These are phyloP conservation scores for Blastobotrys mokoenaii DNA, from an alignment of 805 yeast genomes.

Conservation along the genomic window DNA sequence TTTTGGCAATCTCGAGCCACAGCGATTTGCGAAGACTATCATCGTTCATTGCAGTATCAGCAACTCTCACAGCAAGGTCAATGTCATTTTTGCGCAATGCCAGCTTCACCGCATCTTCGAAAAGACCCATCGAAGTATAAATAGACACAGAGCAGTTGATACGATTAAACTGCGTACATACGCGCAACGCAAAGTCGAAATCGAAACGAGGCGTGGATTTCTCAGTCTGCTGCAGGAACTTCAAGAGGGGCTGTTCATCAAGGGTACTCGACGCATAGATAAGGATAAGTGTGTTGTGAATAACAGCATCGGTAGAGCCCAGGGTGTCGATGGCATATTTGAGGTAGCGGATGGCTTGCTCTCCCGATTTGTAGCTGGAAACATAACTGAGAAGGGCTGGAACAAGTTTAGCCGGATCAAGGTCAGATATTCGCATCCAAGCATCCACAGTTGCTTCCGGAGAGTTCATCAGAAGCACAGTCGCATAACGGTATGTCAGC, in stretches of 20 bases:
- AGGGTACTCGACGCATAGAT: slow-evolving; percentile 47
- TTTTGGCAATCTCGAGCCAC: slow-evolving; percentile 61
- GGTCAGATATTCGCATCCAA: slow-evolving; percentile 54
- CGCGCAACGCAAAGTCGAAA: slow-evolving; percentile 62
- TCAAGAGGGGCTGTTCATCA: slow-evolving; percentile 42
- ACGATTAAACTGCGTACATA: slow-evolving; percentile 54
- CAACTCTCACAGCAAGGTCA: slow-evolving; percentile 49
- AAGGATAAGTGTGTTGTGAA: slow-evolving; percentile 66
- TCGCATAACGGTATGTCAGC: slow-evolving; percentile 58
- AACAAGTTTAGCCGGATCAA: slow-evolving; percentile 57
- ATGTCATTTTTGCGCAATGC: slow-evolving; percentile 56
- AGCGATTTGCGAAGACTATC: slow-evolving; percentile 52
- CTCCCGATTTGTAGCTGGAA: slow-evolving; percentile 32
- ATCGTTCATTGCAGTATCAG: slow-evolving; percentile 46
- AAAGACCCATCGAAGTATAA: slow-evolving; percentile 58
- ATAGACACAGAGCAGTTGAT: slow-evolving; percentile 62
- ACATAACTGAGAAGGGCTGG: slow-evolving; percentile 72
- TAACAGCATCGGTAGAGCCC: slow-evolving; percentile 35
- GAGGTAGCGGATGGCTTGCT: slow-evolving; percentile 61
- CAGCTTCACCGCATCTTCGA: slow-evolving; percentile 71
- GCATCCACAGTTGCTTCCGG: slow-evolving; percentile 66
- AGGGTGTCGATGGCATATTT: slow-evolving; percentile 42
- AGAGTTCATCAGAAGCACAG: slow-evolving; percentile 55
- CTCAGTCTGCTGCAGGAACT: slow-evolving; percentile 38
- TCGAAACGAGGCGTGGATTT: slow-evolving; percentile 40